Evolutionary conservation across 495 filamentous ascomycete genomes (phyloP), one percentile per base, ranked within the genome.

Genomic region (Tuber indicum): DNA sequence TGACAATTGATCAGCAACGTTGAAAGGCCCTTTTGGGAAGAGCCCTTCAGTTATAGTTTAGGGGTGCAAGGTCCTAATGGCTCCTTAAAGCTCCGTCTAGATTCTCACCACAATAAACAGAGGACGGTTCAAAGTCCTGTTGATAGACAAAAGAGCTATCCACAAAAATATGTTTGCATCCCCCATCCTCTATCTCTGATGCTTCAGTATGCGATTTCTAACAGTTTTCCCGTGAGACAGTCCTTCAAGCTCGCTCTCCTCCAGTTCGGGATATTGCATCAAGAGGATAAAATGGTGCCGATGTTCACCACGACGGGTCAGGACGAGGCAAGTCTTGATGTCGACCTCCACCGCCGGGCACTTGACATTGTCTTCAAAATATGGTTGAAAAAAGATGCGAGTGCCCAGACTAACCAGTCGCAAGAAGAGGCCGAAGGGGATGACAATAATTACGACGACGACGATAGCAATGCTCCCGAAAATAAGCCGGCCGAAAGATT

Each of bases 181-280:
- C n/a, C 62, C 9, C 41, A 32, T 21, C 19, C 72, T 47, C 43
- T 80, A 73, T n/a, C 42, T 47, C 43, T 75, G 43, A 43, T 42
- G 2, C 36, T 74, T 43, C 26, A 17, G 58, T 14, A 43, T 45
- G 66, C 17, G 42, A 26, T 46, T 2, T 75, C 73, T 49, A 42
- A 79, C 72, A 42, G 75, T 46, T 39, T 52, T 44, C 52, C n/a
- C 41, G 71, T 14, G 52, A 45, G 32, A 72, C 84, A 82, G 77
- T 83, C 41, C 3, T 75, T 90, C 21, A 49, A 72, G 9, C 84
- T 85, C 10, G 23, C 72, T 1, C 75, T 77, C 4, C 72, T 91
- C 16, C 83, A 87, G 43, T 90, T 92, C 75, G 91, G 91, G 1
- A 76, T 91, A 36, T 86, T 89, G 79, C 76, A 85, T 42, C 76